A percentile compares a stretch with the other conserved stretches of the same genome.
These are phyloP conservation scores for Cyamopsis tetragonoloba DNA, from an alignment of 306 rosid genomes.

Conservation along the genomic window DNA sequence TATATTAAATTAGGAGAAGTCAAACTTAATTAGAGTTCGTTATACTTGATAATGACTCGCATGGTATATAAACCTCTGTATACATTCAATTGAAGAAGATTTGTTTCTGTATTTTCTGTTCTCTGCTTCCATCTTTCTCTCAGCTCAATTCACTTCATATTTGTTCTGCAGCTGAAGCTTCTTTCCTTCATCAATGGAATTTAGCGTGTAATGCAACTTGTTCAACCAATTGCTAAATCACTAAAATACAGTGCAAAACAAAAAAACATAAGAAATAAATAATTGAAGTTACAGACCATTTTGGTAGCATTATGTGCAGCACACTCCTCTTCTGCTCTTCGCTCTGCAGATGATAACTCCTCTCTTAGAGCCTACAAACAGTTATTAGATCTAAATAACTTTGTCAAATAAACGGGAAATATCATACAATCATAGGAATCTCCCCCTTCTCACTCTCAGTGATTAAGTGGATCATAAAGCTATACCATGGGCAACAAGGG, in stretches of 20 bases:
- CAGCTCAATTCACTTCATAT: too few species aligned
- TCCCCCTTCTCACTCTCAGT: too few species aligned
- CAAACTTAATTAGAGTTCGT: too few species aligned
- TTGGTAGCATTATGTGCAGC: constrained; percentile 89
- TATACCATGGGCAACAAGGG: not conserved
- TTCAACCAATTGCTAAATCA: constrained; percentile 30
- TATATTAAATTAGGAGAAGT: too few species aligned
- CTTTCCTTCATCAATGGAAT: too few species aligned
- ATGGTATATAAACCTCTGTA: too few species aligned
- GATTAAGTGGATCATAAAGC: constrained; percentile 17
- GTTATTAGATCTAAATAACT: constrained; percentile 9
- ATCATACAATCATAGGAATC: not conserved
- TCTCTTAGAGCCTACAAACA: constrained; percentile 75
- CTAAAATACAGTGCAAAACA: constrained; percentile 20
- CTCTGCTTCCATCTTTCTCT: too few species aligned
- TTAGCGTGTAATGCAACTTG: too few species aligned
- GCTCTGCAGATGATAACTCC: constrained; percentile 88
- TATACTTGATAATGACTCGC: too few species aligned
- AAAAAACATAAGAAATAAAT: not conserved
- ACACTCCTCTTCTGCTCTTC: constrained; percentile 97
- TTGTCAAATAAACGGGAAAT: constrained; percentile 13
- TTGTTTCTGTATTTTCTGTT: too few species aligned
- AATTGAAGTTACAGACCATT: constrained; percentile 51
- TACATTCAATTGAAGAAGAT: too few species aligned
- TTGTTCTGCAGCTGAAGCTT: too few species aligned